Conservation (phyloP, 805 yeast species). For the Nakazawaea wyomingensis region DNA sequence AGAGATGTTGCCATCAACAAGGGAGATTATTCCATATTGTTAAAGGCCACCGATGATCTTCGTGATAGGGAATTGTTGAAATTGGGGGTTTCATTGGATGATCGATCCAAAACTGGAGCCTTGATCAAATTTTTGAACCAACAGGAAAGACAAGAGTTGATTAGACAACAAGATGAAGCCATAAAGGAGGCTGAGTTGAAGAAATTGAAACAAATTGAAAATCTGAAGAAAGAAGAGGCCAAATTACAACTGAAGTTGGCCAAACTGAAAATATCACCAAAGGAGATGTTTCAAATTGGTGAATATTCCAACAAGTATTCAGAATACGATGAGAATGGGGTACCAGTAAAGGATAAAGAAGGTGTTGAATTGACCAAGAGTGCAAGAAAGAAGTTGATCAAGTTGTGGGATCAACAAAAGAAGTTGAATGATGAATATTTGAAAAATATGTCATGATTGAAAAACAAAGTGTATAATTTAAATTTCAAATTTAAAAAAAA, state of each 20-base stretch:
- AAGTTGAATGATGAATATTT: constrained; percentile 71
- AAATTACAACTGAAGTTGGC: constrained; percentile 51
- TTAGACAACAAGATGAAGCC: constrained; percentile 56
- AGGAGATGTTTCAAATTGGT: constrained; percentile 62
- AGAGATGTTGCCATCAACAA: constrained; percentile 67
- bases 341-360: constrained; percentile 69
- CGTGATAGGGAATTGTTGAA: constrained; percentile 68
- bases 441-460: too few species aligned
- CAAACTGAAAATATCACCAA: constrained; percentile 66
- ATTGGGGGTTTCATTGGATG: constrained; percentile 83
- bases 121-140: constrained; percentile 74
- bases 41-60: constrained; percentile 68
- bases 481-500: too few species aligned
- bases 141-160: constrained; percentile 62
- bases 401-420: constrained; percentile 74
- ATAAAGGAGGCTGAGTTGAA: constrained; percentile 48
- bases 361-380: constrained; percentile 88
- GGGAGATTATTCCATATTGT: constrained; percentile 45
- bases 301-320: constrained; percentile 38
- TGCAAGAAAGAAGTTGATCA: constrained; percentile 73
- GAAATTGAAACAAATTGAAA: constrained; percentile 36
- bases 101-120: constrained; percentile 76
- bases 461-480: too few species aligned
- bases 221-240: constrained; percentile 43
- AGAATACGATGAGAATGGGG: constrained; percentile 81